These are phyloP conservation scores for Naganishia antarctica DNA, from an alignment of 768 basidiomycete species.

Conservation along the genomic window DNA sequence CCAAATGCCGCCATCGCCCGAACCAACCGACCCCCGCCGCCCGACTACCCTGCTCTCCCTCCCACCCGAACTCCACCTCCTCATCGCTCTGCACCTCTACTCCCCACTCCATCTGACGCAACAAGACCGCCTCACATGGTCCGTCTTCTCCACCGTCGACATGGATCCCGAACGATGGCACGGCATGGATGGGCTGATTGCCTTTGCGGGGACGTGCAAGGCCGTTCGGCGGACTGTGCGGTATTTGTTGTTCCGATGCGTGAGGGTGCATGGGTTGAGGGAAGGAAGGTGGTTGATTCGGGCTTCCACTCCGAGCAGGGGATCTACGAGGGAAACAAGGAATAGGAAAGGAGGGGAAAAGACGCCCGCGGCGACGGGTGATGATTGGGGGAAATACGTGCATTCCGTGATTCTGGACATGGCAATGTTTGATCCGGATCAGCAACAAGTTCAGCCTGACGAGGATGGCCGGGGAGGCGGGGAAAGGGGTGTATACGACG, in stretches of 20 bases:
- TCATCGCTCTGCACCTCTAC: slow-evolving; percentile 17
- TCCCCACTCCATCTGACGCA: slow-evolving; percentile 23
- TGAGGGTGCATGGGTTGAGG: slow-evolving; percentile 36
- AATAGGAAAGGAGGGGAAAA: neutral
- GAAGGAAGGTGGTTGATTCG: slow-evolving; percentile 35
- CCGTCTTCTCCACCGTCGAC: slow-evolving; percentile 47
- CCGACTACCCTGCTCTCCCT: slow-evolving; percentile 19
- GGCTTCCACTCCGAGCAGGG: neutral
- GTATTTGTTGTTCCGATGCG: slow-evolving; percentile 40
- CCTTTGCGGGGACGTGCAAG: slow-evolving; percentile 35
- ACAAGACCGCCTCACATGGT: slow-evolving; percentile 38
- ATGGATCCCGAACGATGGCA: slow-evolving; percentile 41
- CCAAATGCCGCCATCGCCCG: neutral
- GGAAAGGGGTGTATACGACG: neutral
- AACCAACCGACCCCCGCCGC: neutral
- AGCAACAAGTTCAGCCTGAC: slow-evolving; percentile 3
- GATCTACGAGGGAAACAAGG: neutral
- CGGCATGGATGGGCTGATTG: slow-evolving; percentile 35
- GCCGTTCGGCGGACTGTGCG: slow-evolving; percentile 37
- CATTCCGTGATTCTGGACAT: slow-evolving; percentile 46
- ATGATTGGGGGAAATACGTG: slow-evolving; percentile 41
- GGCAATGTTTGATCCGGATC: slow-evolving; percentile 44
- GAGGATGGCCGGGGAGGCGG: neutral
- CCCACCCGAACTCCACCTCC: slow-evolving; percentile 19
- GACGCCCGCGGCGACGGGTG: neutral